Percentiles rank a stretch among this genome's conserved stretches.
phyloP scores from a whole-genome alignment of 2,329 filamentous ascomycete species.

The Saccharata proteae region DNA sequence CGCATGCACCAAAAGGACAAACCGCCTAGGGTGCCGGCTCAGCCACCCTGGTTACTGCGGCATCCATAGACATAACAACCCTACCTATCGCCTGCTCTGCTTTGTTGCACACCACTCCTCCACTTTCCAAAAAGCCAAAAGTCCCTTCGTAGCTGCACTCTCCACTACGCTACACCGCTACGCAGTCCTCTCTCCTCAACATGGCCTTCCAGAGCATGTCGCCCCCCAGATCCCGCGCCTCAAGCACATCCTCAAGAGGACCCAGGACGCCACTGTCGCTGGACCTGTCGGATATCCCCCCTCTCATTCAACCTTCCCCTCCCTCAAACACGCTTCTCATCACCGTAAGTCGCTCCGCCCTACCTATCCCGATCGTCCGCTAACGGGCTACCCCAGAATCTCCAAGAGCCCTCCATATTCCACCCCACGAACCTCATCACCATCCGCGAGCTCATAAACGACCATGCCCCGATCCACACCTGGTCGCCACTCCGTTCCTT shows the following conservation, averaged over 20 bases:
- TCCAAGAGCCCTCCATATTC: slow-evolving; percentile 63
- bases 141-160: no score
- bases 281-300: slow-evolving; percentile 61
- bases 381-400: slow-evolving; percentile 36
- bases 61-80: no score
- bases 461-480: slow-evolving; percentile 60
- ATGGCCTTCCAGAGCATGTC: slow-evolving; percentile 13
- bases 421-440: slow-evolving; percentile 59
- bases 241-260: slow-evolving; percentile 12
- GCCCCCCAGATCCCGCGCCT: slow-evolving; percentile 7
- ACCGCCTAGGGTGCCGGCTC: no score
- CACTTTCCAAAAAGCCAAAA: no score
- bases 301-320: slow-evolving; percentile 56
- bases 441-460: slow-evolving; percentile 58
- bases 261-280: slow-evolving; percentile 47
- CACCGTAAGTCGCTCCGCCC: slow-evolving; percentile 35
- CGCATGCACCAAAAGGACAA: no score
- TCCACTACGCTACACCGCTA: no score
- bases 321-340: slow-evolving; percentile 77
- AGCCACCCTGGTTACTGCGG: no score
- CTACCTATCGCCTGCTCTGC: no score
- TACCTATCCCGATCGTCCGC: slow-evolving; percentile 8
- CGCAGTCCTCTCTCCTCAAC: no score
- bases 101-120: no score
- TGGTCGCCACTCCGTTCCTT: slow-evolving; percentile 76